These are phyloP conservation scores for Cystofilobasidium bisporidii DNA, from an alignment of 768 basidiomycete genomes.

Conservation along the genomic window DNA sequence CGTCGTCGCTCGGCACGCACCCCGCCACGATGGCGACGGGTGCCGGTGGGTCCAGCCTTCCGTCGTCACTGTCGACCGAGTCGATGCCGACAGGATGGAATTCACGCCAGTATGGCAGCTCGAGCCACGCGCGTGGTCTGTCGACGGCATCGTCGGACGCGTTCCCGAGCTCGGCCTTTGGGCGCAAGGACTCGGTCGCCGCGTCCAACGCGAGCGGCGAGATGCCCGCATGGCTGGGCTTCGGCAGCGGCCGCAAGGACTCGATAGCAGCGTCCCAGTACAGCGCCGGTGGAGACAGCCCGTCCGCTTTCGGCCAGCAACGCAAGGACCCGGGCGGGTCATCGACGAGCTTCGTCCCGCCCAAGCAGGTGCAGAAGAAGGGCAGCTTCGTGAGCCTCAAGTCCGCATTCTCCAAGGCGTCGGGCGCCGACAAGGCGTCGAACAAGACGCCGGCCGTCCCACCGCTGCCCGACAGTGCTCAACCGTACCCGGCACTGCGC, in stretches of 20 bases:
- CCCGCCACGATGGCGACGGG: neutral
- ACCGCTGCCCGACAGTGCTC: constrained; percentile 23
- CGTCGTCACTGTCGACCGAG: neutral
- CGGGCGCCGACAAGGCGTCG: neutral
- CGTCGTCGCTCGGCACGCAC: neutral
- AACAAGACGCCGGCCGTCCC: constrained; percentile 2
- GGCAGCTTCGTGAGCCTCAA: constrained; percentile 25
- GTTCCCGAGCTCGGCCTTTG: neutral
- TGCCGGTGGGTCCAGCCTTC: neutral
- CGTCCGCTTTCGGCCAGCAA: neutral
- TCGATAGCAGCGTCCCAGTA: neutral
- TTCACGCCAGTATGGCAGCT: neutral
- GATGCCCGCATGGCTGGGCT: neutral
- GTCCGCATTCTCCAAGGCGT: constrained; percentile 20
- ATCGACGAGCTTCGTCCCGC: constrained; percentile 1
- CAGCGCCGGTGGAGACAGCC: neutral
- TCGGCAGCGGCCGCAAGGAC: neutral
- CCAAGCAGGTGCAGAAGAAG: constrained; percentile 25
- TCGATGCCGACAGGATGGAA: neutral
- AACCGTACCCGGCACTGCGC: constrained; percentile 34
- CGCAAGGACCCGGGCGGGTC: constrained; percentile 11
- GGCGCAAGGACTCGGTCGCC: constrained; percentile 12
- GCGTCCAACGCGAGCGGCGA: constrained; percentile 6
- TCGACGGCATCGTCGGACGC: constrained; percentile 14
- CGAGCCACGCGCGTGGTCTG: constrained; percentile 3